phyloP scores from a whole-genome alignment of 306 rosid genomes.

The Benincasa hispida region DNA sequence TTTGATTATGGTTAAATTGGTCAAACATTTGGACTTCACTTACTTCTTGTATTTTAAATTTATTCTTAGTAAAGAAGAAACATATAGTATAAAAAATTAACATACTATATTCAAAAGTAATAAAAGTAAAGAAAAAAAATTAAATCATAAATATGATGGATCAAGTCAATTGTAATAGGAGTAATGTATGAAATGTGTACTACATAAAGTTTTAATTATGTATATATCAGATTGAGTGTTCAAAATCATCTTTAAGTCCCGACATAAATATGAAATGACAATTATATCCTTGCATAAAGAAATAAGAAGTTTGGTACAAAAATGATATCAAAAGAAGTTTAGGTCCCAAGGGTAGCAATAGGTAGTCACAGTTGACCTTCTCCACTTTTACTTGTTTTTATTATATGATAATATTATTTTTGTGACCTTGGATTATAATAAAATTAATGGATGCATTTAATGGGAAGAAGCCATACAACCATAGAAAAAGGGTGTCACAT shows the following conservation, averaged over 20 bases:
- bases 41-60: too few relatives aligned
- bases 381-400: not conserved
- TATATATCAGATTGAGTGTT: not conserved
- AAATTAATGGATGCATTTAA: not conserved
- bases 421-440: not conserved
- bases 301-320: not conserved
- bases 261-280: not conserved
- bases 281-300: not conserved
- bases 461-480: slow-evolving; percentile 3
- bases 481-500: not conserved
- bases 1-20: too few relatives aligned
- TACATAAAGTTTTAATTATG: not conserved
- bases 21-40: too few relatives aligned
- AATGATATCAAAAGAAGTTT: not conserved
- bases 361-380: slow-evolving; percentile 1
- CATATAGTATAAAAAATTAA: not conserved
- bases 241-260: not conserved
- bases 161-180: not conserved
- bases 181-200: not conserved
- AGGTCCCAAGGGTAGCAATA: not conserved
- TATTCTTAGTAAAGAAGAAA: too few relatives aligned
- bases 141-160: not conserved
- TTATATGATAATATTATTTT: not conserved
- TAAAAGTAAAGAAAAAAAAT: not conserved
- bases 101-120: too few relatives aligned